Base-by-base conservation (phyloP, 2,329 filamentous ascomycete genomes). In the Penicillium aurantiogriseum region DNA sequence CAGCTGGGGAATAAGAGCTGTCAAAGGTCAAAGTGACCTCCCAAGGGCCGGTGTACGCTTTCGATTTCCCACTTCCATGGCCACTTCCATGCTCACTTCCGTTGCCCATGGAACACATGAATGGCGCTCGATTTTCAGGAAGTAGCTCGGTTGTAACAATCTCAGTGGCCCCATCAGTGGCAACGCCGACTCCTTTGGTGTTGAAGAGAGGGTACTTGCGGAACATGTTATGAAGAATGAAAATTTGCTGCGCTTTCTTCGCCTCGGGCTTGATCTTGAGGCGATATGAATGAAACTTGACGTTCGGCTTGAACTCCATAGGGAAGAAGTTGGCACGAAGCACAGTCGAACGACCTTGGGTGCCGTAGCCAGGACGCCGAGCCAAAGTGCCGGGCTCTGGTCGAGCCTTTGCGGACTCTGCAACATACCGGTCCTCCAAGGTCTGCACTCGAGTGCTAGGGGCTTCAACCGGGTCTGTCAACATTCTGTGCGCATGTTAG, bases 301-400 rank as follows among this genome's bases (percentile, higher is more conserved):
- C 5, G 2, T 25, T 21, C 0, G 54, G 56, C 11, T 60, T 54
- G 44, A 67, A 56, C 0, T 31, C 13, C 27, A 64, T 39, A 0
- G 50, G 25, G 25, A 66, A 63, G 43, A 65, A 65, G 25, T 67
- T 65, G 2, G 63, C 56, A 10, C 62, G 58, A 17, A 66, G 36
- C 2, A 40, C 35, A 4, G 58, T 46, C 0, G 25, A 0, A 8
- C 35, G 49, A 19, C 63, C 65, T 36, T 44, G 27, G 4, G 25
- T 58, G n/a, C 60, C 63, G 56, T 65, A 67, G 4, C 36, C 52
- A 13, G 65, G 65, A 21, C 65, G 62, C 5, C 51, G 57, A 19
- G 43, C 56, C 21, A 60, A 54, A 44, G 33, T 31, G 19, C 21
- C 29, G 9, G 25, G 10, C 27, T 8, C 25, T 29, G 19, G 19